phyloP scores from a whole-genome alignment of 1,139 yeast genomes.

The Saccharomyces hybrid region DNA sequence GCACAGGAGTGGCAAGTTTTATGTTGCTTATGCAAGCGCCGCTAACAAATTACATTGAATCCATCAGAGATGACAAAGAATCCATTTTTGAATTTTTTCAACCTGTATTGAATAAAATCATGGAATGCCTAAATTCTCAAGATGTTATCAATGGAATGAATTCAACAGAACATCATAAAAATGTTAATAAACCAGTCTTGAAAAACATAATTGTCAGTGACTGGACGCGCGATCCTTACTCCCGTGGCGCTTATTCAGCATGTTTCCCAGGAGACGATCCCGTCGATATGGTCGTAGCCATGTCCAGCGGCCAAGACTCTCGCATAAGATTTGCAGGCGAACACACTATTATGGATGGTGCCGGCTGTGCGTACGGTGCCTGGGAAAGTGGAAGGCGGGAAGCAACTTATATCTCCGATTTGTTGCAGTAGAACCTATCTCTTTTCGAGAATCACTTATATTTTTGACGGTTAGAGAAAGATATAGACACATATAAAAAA shows the following conservation, averaged over 20 bases:
- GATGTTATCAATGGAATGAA: conserved; percentile 16
- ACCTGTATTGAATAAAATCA: conserved; percentile 35
- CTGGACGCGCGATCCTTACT: conserved; percentile 67
- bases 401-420: conserved; percentile 37
- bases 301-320: conserved; percentile 49
- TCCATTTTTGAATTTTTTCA: conserved; percentile 39
- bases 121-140: conserved; percentile 17
- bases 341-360: conserved; percentile 67
- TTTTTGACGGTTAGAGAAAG: background rate
- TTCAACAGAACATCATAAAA: background rate
- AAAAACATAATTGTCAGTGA: conserved; percentile 46
- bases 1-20: conserved; percentile 41
- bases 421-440: background rate
- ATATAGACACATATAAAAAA: background rate
- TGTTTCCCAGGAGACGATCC: conserved; percentile 64
- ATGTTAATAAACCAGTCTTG: conserved; percentile 37
- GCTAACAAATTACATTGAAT: conserved; percentile 47
- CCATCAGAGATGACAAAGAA: conserved; percentile 29
- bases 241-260: conserved; percentile 71
- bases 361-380: conserved; percentile 82
- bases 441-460: background rate
- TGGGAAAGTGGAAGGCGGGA: conserved; percentile 67
- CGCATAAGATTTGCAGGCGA: conserved; percentile 81
- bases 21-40: conserved; percentile 63
- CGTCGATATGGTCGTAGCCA: conserved; percentile 45